These are phyloP conservation scores for Stenogyne calaminthoides DNA, from an alignment of 305 asterid genomes.

Conservation along the genomic window DNA sequence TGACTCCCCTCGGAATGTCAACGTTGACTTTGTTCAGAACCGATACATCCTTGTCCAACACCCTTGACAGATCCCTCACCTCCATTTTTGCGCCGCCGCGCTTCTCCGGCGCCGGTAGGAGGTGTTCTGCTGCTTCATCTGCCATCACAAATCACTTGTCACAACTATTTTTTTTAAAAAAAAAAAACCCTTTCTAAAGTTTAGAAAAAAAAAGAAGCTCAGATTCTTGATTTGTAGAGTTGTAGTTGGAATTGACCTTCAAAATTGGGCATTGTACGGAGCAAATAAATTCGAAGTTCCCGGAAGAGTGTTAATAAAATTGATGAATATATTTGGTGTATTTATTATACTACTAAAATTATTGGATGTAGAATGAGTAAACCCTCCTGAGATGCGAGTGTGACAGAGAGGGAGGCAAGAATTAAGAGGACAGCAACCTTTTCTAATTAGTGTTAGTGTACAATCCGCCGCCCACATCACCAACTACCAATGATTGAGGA, in stretches of 20 bases:
- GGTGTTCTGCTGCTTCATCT: constrained; percentile 4
- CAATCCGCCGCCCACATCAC: too few species aligned
- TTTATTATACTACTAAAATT: too few species aligned
- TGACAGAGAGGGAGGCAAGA: too few species aligned
- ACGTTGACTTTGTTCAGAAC: constrained; percentile 23
- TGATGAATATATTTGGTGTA: too few species aligned
- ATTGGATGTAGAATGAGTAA: too few species aligned
- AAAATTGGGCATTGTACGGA: too few species aligned
- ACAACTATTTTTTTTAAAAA: neutral
- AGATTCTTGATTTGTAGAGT: neutral
- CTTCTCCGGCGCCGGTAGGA: constrained; percentile 1
- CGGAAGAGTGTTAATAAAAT: too few species aligned
- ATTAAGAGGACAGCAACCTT: too few species aligned
- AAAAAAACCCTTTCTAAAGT: neutral
- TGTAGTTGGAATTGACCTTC: neutral
- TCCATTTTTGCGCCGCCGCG: constrained; percentile 1
- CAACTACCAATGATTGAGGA: too few species aligned
- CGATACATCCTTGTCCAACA: constrained; percentile 5
- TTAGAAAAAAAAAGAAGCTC: neutral
- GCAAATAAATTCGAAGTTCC: too few species aligned
- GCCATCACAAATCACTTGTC: neutral
- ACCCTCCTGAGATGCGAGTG: too few species aligned
- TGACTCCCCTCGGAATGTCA: constrained; percentile 16
- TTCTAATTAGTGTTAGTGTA: too few species aligned
- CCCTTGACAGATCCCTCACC: constrained; percentile 29